Percentiles rank a stretch among this genome's conserved stretches.
Evolutionary conservation across 2,329 filamentous ascomycete genomes (phyloP).

Genomic region (Gremmenia infestans): DNA sequence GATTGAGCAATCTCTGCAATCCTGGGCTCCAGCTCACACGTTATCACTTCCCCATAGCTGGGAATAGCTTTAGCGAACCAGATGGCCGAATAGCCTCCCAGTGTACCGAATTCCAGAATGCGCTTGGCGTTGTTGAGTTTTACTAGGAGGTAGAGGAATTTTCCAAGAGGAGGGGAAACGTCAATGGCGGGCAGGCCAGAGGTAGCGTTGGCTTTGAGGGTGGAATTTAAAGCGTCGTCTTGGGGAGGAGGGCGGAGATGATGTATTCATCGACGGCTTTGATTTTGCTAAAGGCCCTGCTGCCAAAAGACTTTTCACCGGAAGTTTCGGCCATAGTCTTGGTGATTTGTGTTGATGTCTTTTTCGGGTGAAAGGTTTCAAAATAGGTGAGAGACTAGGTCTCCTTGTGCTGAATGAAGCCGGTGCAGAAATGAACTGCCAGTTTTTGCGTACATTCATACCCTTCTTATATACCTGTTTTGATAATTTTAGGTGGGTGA

Average conservation of each 20-base stretch:
- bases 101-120: slow-evolving; percentile 23
- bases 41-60: slow-evolving; percentile 23
- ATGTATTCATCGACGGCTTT: slow-evolving; percentile 12
- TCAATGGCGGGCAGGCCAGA: slow-evolving; percentile 10
- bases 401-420: no score
- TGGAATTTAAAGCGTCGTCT: slow-evolving; percentile 3
- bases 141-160: slow-evolving; percentile 17
- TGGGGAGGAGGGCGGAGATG: slow-evolving; percentile 5
- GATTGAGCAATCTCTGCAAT: slow-evolving; percentile 38
- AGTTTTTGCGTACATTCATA: background rate
- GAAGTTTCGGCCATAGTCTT: slow-evolving; percentile 6
- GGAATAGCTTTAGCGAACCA: slow-evolving; percentile 22
- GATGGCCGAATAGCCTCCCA: slow-evolving; percentile 23
- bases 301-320: background rate
- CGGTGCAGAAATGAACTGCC: no score
- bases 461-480: background rate
- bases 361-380: no score
- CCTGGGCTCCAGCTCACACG: slow-evolving; percentile 40
- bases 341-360: background rate
- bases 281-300: slow-evolving; percentile 8
- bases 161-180: slow-evolving; percentile 15
- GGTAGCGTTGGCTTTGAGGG: slow-evolving; percentile 7
- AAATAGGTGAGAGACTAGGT: no score
- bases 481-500: background rate
- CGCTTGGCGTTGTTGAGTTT: slow-evolving; percentile 14